Conservation (phyloP, 441 rosid species). For the Sinapis alba region DNA sequence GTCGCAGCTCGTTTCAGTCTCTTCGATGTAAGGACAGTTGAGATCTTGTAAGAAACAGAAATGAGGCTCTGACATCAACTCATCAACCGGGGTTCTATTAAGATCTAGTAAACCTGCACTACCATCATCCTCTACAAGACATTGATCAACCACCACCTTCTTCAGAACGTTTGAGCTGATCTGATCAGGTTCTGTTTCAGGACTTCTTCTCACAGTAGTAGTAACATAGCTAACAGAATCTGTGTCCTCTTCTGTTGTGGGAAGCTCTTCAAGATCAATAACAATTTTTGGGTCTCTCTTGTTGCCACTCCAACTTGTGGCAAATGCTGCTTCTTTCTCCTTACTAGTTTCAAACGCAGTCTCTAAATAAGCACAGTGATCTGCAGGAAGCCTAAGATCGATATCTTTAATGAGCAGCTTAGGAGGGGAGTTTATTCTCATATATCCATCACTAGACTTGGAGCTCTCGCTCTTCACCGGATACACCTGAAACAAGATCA, state of each 20-base stretch:
- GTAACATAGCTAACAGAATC: slow-evolving; percentile 35
- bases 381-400: slow-evolving; percentile 39
- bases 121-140: not conserved
- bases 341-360: slow-evolving; percentile 32
- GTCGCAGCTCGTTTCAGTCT: slow-evolving; percentile 40
- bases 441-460: slow-evolving; percentile 8
- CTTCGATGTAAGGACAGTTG: slow-evolving; percentile 32
- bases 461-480: slow-evolving; percentile 19
- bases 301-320: slow-evolving; percentile 38
- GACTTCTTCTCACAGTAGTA: slow-evolving; percentile 26
- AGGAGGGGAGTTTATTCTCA: no score
- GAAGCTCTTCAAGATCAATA: slow-evolving; percentile 42
- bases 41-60: slow-evolving; percentile 39
- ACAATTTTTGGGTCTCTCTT: slow-evolving; percentile 39
- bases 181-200: slow-evolving; percentile 30
- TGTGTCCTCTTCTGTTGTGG: slow-evolving; percentile 32
- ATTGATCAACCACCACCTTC: slow-evolving; percentile 14
- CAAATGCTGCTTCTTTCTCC: slow-evolving; percentile 34
- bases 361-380: slow-evolving; percentile 13
- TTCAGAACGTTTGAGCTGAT: slow-evolving; percentile 12
- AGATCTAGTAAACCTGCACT: slow-evolving; percentile 49
- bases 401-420: no score
- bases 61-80: slow-evolving; percentile 30
- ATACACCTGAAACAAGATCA: slow-evolving; percentile 33
- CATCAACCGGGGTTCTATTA: slow-evolving; percentile 46